Evolutionary conservation across 2,329 filamentous ascomycete species (phyloP).

Genomic region (Aspergillus sergii): DNA sequence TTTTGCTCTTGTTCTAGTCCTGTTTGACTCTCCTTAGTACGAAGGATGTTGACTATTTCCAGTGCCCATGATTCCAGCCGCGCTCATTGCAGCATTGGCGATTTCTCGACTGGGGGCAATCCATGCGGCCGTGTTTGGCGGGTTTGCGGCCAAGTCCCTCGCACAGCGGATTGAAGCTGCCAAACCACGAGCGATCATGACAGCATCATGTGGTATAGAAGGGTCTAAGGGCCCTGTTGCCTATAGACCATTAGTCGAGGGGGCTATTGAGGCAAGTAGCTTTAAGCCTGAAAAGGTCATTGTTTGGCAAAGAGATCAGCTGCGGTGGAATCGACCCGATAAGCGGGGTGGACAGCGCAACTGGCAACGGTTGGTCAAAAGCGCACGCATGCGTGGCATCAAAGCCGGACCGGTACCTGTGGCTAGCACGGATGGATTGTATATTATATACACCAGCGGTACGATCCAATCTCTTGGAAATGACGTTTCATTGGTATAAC

Average conservation of each 20-base stretch:
- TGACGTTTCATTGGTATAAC: background rate
- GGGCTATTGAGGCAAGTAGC: conserved; percentile 66
- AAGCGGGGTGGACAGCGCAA: conserved; percentile 70
- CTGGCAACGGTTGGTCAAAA: conserved; percentile 77
- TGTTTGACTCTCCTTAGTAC: background rate
- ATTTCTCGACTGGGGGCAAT: conserved; percentile 80
- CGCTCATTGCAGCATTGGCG: conserved; percentile 83
- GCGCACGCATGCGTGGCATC: conserved; percentile 66
- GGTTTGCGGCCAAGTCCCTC: conserved; percentile 78
- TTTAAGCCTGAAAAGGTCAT: conserved; percentile 75
- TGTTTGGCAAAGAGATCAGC: conserved; percentile 80
- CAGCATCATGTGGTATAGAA: conserved; percentile 90
- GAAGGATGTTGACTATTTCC: background rate
- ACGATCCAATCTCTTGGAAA: conserved; percentile 16
- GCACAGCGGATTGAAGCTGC: conserved; percentile 88
- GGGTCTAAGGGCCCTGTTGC: conserved; percentile 75
- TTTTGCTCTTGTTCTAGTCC: background rate
- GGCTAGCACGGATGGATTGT: conserved; percentile 75
- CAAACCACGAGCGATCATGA: conserved; percentile 74
- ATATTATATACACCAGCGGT: conserved; percentile 85
- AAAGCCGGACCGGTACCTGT: conserved; percentile 77
- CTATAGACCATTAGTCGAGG: conserved; percentile 78
- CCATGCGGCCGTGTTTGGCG: conserved; percentile 90
- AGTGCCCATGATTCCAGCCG: conserved; percentile 96
- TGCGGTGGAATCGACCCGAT: conserved; percentile 71